Conservation (phyloP, 352 stramenopile genomes). For the Globisporangium nunn region DNA sequence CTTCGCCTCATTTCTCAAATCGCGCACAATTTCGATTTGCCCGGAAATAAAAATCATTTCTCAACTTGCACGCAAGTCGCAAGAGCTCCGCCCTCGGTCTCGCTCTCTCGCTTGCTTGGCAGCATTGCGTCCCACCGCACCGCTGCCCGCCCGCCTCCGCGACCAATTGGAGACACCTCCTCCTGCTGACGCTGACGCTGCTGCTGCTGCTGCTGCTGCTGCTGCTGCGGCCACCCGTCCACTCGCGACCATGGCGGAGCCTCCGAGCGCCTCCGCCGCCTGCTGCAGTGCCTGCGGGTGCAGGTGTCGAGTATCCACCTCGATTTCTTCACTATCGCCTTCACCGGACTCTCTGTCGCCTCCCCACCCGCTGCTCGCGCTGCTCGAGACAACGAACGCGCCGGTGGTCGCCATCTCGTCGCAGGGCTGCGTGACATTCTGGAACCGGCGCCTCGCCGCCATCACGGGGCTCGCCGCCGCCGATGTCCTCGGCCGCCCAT, state of each 20-base stretch:
- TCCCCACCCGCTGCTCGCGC: conserved; percentile 14
- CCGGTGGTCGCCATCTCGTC: conserved; percentile 51
- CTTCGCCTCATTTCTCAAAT: too few relatives aligned
- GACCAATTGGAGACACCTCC: too few relatives aligned
- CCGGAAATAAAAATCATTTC: too few relatives aligned
- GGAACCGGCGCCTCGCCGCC: conserved; percentile 49
- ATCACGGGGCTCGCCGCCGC: conserved; percentile 45
- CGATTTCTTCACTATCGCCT: background rate
- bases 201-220: too few relatives aligned
- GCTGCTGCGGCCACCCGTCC: too few relatives aligned
- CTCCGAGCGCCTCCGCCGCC: background rate
- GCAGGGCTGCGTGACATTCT: conserved; percentile 48
- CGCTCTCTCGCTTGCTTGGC: too few relatives aligned
- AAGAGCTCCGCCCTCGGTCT: too few relatives aligned
- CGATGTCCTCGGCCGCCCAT: conserved; percentile 31
- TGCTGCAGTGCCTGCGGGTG: conserved; percentile 3
- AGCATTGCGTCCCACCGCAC: too few relatives aligned
- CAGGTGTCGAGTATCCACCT: background rate
- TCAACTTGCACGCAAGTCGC: too few relatives aligned
- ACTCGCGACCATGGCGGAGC: background rate
- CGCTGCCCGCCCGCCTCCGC: too few relatives aligned
- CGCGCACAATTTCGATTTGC: too few relatives aligned
- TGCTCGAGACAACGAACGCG: conserved; percentile 64
- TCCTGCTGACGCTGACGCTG: too few relatives aligned
- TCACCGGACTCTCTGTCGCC: background rate